A percentile compares a stretch with the other conserved stretches of the same genome.
Conservation (phyloP, 352 stramenopile species). For the Phytophthora pini region DNA sequence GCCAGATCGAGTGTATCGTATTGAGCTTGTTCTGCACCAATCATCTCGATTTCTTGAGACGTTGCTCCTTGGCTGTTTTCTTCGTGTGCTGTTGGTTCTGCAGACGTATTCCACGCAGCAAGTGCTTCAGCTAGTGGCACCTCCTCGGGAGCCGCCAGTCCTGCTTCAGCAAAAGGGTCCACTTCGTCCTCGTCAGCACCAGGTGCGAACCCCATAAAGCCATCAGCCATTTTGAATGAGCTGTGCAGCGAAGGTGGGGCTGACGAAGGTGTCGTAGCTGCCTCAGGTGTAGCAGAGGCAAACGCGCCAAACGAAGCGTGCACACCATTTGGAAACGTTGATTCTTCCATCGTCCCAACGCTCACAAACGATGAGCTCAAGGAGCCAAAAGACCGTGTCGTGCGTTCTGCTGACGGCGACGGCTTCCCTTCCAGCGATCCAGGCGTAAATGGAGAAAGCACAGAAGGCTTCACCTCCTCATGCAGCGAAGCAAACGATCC, state of each 20-base stretch:
- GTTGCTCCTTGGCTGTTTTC: slow-evolving; percentile 3
- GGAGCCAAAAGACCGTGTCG: slow-evolving; percentile 35
- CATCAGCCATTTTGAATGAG: slow-evolving; percentile 36
- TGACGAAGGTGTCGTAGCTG: slow-evolving; percentile 23
- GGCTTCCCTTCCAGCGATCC: slow-evolving; percentile 1
- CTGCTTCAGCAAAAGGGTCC: slow-evolving; percentile 43
- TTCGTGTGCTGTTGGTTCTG: slow-evolving; percentile 8
- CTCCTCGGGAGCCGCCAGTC: slow-evolving; percentile 29
- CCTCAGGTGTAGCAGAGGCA: slow-evolving; percentile 20
- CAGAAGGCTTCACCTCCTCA: slow-evolving; percentile 18
- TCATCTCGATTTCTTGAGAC: neutral
- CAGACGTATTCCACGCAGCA: slow-evolving; percentile 29
- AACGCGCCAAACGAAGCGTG: slow-evolving; percentile 15
- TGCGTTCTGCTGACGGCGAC: slow-evolving; percentile 23
- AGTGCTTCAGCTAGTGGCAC: slow-evolving; percentile 37
- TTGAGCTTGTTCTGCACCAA: neutral
- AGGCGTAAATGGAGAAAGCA: slow-evolving; percentile 9
- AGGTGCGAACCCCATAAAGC: slow-evolving; percentile 24
- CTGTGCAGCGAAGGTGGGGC: slow-evolving; percentile 38
- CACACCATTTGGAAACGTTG: neutral
- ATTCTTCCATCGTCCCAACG: slow-evolving; percentile 25
- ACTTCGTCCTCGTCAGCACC: slow-evolving; percentile 23
- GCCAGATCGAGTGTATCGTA: neutral
- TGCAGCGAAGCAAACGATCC: slow-evolving; percentile 43
- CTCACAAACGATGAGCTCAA: slow-evolving; percentile 37